Base-by-base conservation (phyloP, 1,284 basidiomycete genomes). In the Rhodotorula sp. region DNA sequence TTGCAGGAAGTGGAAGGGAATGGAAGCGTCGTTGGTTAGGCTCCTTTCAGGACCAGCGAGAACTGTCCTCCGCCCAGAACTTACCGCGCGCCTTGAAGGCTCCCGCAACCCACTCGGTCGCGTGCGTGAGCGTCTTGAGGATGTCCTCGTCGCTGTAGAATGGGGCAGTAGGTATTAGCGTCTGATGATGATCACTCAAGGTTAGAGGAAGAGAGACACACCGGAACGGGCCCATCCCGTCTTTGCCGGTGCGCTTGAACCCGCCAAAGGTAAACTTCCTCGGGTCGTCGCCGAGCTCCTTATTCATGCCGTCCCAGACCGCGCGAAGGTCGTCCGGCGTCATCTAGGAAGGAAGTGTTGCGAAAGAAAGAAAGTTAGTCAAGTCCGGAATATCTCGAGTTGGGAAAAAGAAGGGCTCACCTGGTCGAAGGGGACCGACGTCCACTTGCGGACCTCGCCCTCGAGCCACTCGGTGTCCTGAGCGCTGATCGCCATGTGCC, bases 71-170 rank as follows among this genome's bases (percentile, higher is more conserved):
- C n/a, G n/a, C n/a, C n/a, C n/a, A 34, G 34, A 34, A 34, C 3
- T 89, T 90, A 16, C 89, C 87, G 47, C 89, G 87, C 47, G 92
- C 92, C 67, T 87, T 84, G 84, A 94, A 94, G 19, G 89, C 85
- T 57, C 84, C 87, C 12, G 91, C 92, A 34, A 89, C 86, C 68
- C 89, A 85, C 70, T 88, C 86, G 0, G 89, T 91, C 6, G 90
- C 86, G 73, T 87, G 81, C 67, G 89, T 85, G n/a, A 93, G 79
- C 66, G 89, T 80, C 2, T 82, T 57, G n/a, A 90, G 91, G 23
- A 95, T 84, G 67, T 89, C 87, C 12, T 85, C 85, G 78, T 93
- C 90, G 49, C 85, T 86, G 63, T 26, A n/a, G 8, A 4, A 21
- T 1, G 31, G 1, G 21, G 28, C 47, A 43, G 26, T 12, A 10